These are phyloP conservation scores for Anthracocystis setariae DNA, from an alignment of 1,284 basidiomycete species.

Conservation along the genomic window DNA sequence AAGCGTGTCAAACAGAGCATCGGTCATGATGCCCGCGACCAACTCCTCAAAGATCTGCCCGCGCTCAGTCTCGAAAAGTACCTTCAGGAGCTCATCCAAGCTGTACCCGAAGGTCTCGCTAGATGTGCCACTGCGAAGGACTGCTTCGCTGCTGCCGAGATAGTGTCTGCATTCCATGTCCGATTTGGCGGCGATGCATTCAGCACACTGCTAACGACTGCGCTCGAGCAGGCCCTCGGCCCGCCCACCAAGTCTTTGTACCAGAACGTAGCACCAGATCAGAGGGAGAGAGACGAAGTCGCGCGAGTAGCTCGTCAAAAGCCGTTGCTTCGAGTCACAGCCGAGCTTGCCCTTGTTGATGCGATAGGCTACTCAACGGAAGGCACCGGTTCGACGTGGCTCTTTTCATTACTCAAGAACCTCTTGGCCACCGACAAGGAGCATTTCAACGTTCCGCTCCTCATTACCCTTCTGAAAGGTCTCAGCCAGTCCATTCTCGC, in stretches of 20 bases:
- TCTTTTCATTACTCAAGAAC: slow-evolving; percentile 63
- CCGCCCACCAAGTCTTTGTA: slow-evolving; percentile 70
- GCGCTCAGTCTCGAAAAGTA: slow-evolving; percentile 92
- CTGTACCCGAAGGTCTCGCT: slow-evolving; percentile 83
- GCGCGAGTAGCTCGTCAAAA: slow-evolving; percentile 82
- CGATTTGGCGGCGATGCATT: slow-evolving; percentile 81
- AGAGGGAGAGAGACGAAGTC: slow-evolving; percentile 92
- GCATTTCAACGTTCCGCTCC: slow-evolving; percentile 83
- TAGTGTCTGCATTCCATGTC: slow-evolving; percentile 87
- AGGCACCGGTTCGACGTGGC: slow-evolving; percentile 73
- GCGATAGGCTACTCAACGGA: slow-evolving; percentile 67
- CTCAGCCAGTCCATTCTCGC: slow-evolving; percentile 80
- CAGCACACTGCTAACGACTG: slow-evolving; percentile 77
- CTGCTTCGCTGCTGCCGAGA: slow-evolving; percentile 82
- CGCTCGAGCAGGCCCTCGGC: slow-evolving; percentile 75
- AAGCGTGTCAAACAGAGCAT: slow-evolving; percentile 61
- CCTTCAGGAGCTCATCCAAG: slow-evolving; percentile 90
- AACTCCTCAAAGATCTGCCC: slow-evolving; percentile 78
- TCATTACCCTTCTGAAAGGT: slow-evolving; percentile 84
- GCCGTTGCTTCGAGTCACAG: slow-evolving; percentile 83
- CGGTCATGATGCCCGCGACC: slow-evolving; percentile 68
- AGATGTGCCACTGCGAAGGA: slow-evolving; percentile 89
- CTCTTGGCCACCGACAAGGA: slow-evolving; percentile 85
- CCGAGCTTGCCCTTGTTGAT: slow-evolving; percentile 88
- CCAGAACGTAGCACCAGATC: slow-evolving; percentile 76